Conservation (phyloP, 306 rosid species). For the Neltuma alba region DNA sequence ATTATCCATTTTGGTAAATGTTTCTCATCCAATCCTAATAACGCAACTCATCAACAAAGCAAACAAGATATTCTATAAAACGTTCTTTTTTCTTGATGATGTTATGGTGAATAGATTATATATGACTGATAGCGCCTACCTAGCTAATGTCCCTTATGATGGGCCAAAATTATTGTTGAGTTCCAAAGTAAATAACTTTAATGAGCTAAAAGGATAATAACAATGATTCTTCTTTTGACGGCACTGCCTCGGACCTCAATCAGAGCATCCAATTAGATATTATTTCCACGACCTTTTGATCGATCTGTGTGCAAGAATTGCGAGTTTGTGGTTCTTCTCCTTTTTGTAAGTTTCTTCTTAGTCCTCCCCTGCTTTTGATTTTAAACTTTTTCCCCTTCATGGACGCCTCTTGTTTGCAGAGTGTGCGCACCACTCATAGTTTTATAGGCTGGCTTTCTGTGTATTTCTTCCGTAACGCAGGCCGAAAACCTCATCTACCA, state of each 20-base stretch:
- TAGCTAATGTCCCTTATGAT: neutral
- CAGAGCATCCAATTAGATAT: neutral
- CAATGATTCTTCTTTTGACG: constrained; percentile 5
- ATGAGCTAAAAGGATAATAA: constrained; percentile 13
- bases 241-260: neutral
- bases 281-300: neutral
- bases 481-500: neutral
- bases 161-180: neutral
- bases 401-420: neutral
- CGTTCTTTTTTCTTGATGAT: neutral
- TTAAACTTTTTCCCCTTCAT: neutral
- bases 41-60: neutral
- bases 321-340: constrained; percentile 11
- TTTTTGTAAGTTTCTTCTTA: constrained; percentile 3
- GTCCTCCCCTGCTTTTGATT: neutral
- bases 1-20: neutral
- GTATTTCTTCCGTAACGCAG: neutral
- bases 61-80: constrained; percentile 7
- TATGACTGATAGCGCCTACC: neutral
- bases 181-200: constrained; percentile 16
- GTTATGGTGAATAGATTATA: neutral
- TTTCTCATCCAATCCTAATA: neutral
- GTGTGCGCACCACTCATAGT: too few species aligned
- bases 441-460: neutral
- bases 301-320: neutral